Evolutionary conservation across 306 rosid species (phyloP), one percentile per base, ranked within the genome.

Genomic region (Notholithocarpus densiflorus): DNA sequence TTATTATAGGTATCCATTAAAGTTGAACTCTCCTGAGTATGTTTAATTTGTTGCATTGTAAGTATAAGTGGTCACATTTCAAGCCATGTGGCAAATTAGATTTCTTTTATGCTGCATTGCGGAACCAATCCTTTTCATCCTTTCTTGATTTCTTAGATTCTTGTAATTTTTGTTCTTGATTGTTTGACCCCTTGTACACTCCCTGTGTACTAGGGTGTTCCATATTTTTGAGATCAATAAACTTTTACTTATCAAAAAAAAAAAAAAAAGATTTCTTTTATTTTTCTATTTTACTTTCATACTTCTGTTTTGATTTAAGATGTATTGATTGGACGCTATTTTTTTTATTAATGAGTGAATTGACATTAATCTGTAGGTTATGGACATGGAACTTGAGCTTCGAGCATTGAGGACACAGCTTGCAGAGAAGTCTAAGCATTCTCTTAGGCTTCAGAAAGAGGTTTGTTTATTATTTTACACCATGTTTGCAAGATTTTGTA

Each of bases 311-410:
- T 70, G 40, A 29, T 32, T 66, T 66, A 19, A 66, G 32, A 29
- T 8, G 19, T 32, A 66, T 19, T 17, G 24, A 31, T 13, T 7
- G 27, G 64, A 21, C 21, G 64, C 11, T 57, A 4, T 57, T 57
- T 9, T 59, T 29, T 11, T 59, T 43, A 48, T 13, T 57, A 68
- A 66, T 61, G 65, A 84, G 69, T 65, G 76, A 48, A 60, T 75
- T 57, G 27, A 61, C 65, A 17, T 65, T n/a, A 18, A 79, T 72
- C 64, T 88, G 59, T 77, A 94, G 98, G 98, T 92, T 65, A 92
- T 94, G 98, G 97, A 92, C 87, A 94, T 94, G 98, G 98, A 92
- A 77, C 90, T 90, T 37, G 97, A 94, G 86, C 98, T 94, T 84
- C 88, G 75, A 61, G 98, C 98, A 74, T 84, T 94, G 89, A 90